phyloP scores from a whole-genome alignment of 306 rosid genomes.

The Quercus suber region DNA sequence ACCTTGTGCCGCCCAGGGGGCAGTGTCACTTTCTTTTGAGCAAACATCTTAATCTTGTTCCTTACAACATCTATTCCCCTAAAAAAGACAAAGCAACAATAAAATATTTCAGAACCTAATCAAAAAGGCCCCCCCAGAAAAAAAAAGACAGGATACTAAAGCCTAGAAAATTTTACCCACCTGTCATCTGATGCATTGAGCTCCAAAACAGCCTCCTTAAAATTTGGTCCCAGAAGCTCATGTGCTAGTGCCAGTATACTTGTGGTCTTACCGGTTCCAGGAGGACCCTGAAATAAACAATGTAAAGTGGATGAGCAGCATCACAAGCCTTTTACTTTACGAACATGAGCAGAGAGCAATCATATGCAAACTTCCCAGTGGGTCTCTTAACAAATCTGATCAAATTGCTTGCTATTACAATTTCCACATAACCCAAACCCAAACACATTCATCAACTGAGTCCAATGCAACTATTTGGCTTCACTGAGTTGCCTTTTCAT shows the following conservation, averaged over 20 bases:
- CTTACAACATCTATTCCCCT: conserved; percentile 98
- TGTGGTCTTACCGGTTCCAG: conserved; percentile 94
- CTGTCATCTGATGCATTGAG: conserved; percentile 96
- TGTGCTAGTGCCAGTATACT: conserved; percentile 90
- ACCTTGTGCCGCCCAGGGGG: conserved; percentile 82
- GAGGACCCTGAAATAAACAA: conserved; percentile 70
- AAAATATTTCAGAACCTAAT: background rate
- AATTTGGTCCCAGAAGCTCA: conserved; percentile 84
- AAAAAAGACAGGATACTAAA: background rate
- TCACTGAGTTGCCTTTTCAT: background rate
- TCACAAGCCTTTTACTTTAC: background rate
- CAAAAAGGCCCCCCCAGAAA: background rate
- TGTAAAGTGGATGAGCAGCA: conserved; percentile 4
- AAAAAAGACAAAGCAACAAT: background rate
- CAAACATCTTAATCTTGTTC: conserved; percentile 97
- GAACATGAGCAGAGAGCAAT: background rate
- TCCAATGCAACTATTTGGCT: background rate
- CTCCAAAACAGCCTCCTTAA: conserved; percentile 87
- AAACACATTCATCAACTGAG: background rate
- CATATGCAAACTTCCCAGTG: background rate
- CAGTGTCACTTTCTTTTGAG: conserved; percentile 83
- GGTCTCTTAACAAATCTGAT: background rate
- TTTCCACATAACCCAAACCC: background rate
- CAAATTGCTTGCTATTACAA: background rate
- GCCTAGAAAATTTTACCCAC: conserved; percentile 26